Conservation (phyloP, 2,329 filamentous ascomycete species). For the Exophiala calicioides region DNA sequence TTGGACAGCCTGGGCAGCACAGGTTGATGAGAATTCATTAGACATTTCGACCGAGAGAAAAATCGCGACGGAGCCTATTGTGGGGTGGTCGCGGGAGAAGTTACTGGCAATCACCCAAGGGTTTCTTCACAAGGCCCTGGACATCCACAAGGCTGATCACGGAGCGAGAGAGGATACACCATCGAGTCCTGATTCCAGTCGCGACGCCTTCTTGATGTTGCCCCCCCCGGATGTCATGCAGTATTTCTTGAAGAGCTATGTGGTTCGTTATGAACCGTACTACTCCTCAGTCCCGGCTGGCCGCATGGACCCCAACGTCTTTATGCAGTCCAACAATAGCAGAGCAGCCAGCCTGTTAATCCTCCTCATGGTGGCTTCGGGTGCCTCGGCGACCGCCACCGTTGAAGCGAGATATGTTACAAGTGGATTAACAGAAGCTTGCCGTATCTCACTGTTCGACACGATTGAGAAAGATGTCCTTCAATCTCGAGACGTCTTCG, state of each 20-base stretch:
- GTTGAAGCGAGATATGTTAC: constrained; percentile 66
- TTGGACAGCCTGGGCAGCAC: constrained; percentile 55
- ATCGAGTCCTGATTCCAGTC: constrained; percentile 54
- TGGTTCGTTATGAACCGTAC: constrained; percentile 66
- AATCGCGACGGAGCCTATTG: constrained; percentile 50
- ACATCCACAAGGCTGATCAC: constrained; percentile 58
- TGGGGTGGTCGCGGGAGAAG: constrained; percentile 63
- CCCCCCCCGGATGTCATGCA: constrained; percentile 67
- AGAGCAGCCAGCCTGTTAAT: constrained; percentile 66
- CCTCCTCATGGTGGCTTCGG: constrained; percentile 71
- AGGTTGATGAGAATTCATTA: constrained; percentile 43
- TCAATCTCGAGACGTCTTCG: constrained; percentile 64
- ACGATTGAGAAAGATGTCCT: constrained; percentile 71
- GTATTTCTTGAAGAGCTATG: constrained; percentile 66
- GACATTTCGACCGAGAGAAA: constrained; percentile 51
- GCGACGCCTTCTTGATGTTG: constrained; percentile 58
- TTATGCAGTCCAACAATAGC: constrained; percentile 63
- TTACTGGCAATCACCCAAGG: constrained; percentile 71
- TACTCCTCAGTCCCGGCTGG: constrained; percentile 64
- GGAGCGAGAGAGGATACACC: constrained; percentile 24
- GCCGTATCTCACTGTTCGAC: constrained; percentile 70
- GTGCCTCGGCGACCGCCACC: constrained; percentile 65
- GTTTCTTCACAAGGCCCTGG: constrained; percentile 69
- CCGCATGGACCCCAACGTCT: constrained; percentile 65
- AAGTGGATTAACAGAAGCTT: constrained; percentile 68